These are phyloP conservation scores for Leccinum colubrinum DNA, from an alignment of 1,284 basidiomycete species.

Conservation along the genomic window DNA sequence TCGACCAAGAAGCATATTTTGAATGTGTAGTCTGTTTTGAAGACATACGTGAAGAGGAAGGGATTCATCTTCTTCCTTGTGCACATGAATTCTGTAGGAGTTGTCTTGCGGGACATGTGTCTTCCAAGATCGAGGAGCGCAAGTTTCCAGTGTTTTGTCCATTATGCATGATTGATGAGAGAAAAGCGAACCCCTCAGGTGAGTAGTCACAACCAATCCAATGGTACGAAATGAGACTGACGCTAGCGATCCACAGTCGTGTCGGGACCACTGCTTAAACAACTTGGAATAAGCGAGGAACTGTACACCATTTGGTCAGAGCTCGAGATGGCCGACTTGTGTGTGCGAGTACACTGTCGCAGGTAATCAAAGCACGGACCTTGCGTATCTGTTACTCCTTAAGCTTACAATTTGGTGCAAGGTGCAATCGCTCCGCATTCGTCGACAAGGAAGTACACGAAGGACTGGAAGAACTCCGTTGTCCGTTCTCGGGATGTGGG, in stretches of 20 bases:
- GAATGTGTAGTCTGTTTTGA: slow-evolving; percentile 60
- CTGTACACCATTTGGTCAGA: slow-evolving; percentile 48
- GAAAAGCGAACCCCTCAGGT: slow-evolving; percentile 40
- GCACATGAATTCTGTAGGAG: slow-evolving; percentile 33
- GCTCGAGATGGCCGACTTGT: slow-evolving; percentile 50
- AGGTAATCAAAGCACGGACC: slow-evolving; percentile 18
- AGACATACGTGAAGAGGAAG: slow-evolving; percentile 39
- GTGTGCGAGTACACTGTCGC: slow-evolving; percentile 42
- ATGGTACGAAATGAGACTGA: not conserved
- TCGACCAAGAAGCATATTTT: slow-evolving; percentile 10
- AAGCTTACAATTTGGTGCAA: slow-evolving; percentile 21
- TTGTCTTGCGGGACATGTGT: slow-evolving; percentile 48
- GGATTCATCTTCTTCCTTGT: slow-evolving; percentile 22
- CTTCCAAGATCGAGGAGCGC: slow-evolving; percentile 48
- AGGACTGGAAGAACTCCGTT: slow-evolving; percentile 36
- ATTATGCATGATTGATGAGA: slow-evolving; percentile 40
- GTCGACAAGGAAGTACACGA: slow-evolving; percentile 50
- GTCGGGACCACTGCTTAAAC: slow-evolving; percentile 37
- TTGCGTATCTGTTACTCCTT: not conserved
- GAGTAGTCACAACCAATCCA: slow-evolving; percentile 15
- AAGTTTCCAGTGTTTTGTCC: slow-evolving; percentile 63
- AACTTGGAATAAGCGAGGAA: slow-evolving; percentile 46
- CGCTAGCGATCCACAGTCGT: slow-evolving; percentile 36
- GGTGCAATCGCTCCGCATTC: slow-evolving; percentile 45
- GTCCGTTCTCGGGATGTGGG: slow-evolving; percentile 44